Conservation (phyloP, 164 flowering plant genomes). For the Platanus orientalis region DNA sequence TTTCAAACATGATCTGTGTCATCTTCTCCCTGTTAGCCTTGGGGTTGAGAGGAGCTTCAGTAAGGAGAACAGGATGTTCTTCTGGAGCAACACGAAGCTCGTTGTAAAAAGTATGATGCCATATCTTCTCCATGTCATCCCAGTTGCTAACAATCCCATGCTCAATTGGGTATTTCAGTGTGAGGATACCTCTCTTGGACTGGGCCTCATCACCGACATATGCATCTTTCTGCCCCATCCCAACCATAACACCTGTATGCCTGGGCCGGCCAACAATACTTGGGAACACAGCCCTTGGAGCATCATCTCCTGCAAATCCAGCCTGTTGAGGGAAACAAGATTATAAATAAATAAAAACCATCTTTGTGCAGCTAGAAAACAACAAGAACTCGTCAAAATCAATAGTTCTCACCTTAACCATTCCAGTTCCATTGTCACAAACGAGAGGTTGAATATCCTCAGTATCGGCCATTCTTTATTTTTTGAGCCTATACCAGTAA, state of each 20-base stretch:
- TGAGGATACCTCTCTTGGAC: slow-evolving; percentile 71
- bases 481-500: slow-evolving; percentile 6
- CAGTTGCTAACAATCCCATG: slow-evolving; percentile 80
- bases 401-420: slow-evolving; percentile 37
- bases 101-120: no score
- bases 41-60: slow-evolving; percentile 81
- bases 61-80: slow-evolving; percentile 74
- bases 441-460: slow-evolving; percentile 72
- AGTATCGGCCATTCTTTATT: slow-evolving; percentile 42
- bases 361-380: neutral
- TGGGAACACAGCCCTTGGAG: slow-evolving; percentile 72
- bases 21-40: slow-evolving; percentile 78
- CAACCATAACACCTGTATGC: slow-evolving; percentile 80
- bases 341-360: neutral
- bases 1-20: slow-evolving; percentile 80
- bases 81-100: slow-evolving; percentile 83
- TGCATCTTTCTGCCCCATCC: slow-evolving; percentile 86
- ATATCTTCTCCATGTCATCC: slow-evolving; percentile 92
- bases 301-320: slow-evolving; percentile 82
- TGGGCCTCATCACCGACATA: slow-evolving; percentile 80
- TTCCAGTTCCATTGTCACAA: slow-evolving; percentile 71
- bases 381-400: neutral
- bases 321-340: slow-evolving; percentile 29
- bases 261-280: slow-evolving; percentile 76
- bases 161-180: slow-evolving; percentile 71